A percentile compares a stretch with the other conserved stretches of the same genome.
Conservation (phyloP, 1,139 yeast genomes). For the Zygotorulaspora mrakii region DNA sequence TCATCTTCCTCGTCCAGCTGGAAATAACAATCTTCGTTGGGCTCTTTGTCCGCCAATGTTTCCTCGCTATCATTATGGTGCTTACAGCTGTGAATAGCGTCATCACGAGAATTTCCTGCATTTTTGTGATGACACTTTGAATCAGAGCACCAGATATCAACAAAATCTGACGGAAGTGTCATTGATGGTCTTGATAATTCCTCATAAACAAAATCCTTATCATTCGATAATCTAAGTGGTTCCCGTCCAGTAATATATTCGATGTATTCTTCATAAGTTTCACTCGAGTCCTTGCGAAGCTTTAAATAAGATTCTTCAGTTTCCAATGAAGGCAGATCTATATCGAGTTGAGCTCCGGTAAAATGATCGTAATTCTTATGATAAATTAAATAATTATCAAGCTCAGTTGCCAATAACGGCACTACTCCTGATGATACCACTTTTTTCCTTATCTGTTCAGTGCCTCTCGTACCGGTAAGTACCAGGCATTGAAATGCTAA, state of each 20-base stretch:
- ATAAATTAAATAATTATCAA: slow-evolving; percentile 68
- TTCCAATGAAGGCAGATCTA: slow-evolving; percentile 22
- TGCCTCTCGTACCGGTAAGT: slow-evolving; percentile 86
- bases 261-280: slow-evolving; percentile 23
- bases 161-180: slow-evolving; percentile 27
- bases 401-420: slow-evolving; percentile 84
- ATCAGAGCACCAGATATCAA: slow-evolving; percentile 21
- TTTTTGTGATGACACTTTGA: not conserved
- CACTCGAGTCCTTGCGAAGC: slow-evolving; percentile 19
- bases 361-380: slow-evolving; percentile 38
- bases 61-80: slow-evolving; percentile 7
- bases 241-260: slow-evolving; percentile 22
- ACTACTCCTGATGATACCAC: slow-evolving; percentile 89
- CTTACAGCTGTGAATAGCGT: slow-evolving; percentile 1
- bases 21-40: slow-evolving; percentile 17
- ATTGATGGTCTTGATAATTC: slow-evolving; percentile 15
- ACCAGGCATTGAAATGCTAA: slow-evolving; percentile 89
- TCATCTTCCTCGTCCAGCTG: slow-evolving; percentile 17
- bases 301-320: slow-evolving; percentile 19
- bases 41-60: slow-evolving; percentile 5
- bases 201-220: slow-evolving; percentile 15
- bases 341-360: slow-evolving; percentile 28
- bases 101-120: slow-evolving; percentile 1
- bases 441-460: slow-evolving; percentile 77
- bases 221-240: slow-evolving; percentile 17